These are phyloP conservation scores for Nitzschia sp. DNA, from an alignment of 108 stramenopile genomes.

Conservation along the genomic window DNA sequence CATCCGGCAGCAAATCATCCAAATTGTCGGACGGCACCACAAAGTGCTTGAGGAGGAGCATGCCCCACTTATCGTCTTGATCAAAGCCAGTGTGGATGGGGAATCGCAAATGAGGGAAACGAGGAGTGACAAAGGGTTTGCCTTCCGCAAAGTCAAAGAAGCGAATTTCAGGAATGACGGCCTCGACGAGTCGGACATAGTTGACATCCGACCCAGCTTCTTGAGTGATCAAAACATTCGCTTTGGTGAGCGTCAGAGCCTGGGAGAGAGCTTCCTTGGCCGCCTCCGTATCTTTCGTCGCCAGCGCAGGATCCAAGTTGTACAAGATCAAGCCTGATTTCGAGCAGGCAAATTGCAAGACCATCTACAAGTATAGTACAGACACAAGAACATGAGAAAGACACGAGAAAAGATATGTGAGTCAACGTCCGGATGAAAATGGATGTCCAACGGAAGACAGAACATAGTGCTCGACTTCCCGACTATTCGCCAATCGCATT, in stretches of 20 bases:
- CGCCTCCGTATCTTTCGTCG: constrained; percentile 59
- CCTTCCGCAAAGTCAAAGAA: constrained; percentile 81
- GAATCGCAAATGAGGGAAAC: constrained; percentile 84
- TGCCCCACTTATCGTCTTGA: constrained; percentile 79
- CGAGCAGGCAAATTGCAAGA: constrained; percentile 91
- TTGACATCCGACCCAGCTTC: constrained; percentile 86
- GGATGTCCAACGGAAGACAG: no score
- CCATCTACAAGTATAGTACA: constrained; percentile 62
- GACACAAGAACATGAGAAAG: constrained; percentile 12
- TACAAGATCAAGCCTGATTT: constrained; percentile 86
- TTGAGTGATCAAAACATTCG: constrained; percentile 80
- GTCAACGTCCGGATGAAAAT: neutral
- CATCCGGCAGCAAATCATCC: constrained; percentile 27
- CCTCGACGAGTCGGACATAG: constrained; percentile 68
- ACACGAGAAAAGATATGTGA: neutral
- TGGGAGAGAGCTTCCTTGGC: constrained; percentile 68
- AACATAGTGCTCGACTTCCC: no score
- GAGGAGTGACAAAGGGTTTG: constrained; percentile 81
- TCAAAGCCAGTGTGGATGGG: constrained; percentile 89
- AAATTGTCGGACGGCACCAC: constrained; percentile 64
- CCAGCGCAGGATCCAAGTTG: constrained; percentile 71
- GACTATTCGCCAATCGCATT: no score
- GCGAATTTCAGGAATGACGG: constrained; percentile 79
- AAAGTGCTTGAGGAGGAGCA: constrained; percentile 72
- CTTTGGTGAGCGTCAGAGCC: constrained; percentile 79